Evolutionary conservation across 768 basidiomycete species (phyloP), one percentile per base, ranked within the genome.

Genomic region (Pleurotus eryngii): DNA sequence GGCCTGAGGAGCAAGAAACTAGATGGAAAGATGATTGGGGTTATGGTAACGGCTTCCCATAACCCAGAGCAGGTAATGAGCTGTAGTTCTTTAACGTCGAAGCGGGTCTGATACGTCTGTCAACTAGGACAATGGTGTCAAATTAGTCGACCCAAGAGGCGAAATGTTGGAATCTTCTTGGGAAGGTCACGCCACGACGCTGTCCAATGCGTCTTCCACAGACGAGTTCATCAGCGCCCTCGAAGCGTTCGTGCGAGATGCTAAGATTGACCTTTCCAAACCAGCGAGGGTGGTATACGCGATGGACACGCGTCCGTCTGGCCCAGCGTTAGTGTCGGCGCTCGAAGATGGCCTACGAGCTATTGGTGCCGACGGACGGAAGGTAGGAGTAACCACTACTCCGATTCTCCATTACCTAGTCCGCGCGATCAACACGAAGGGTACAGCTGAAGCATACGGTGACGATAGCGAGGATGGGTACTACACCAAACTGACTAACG

Each of bases 1-100:
- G 91, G 82, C 5, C 78, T 99, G 49, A 77, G 97, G 57, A 98
- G 95, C 74, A 97, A 89, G 76, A 87, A 84, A 61, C 79, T 95
- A n/a, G 87, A 89, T 67, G 94, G 97, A 24, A 89, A 87, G 68
- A 88, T 87, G 22, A 90, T 99, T 64, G 97, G 97, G 14, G 92
- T 98, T 18, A 98, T 99, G 97, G 88, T 99, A 68, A 99, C 97
- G 38, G 97, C 97, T 2, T 96, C 94, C n/a, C 97, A 99, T 73
- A 99, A 99, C 70, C 96, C 97, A n/a, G 95, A 95, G 68, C 81
- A 84, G 67, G 95, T 95, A 65, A 62, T 82, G 67, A n/a, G 50
- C 45, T 27, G n/a, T 15, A 20, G 49, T 49, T 42, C 43, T 43
- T 11, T 55, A 46, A 30, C 62, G 14, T 26, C 61, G 55, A 35